These are phyloP conservation scores for Fusarium ambrosium DNA, from an alignment of 2,329 filamentous ascomycete genomes.

Conservation along the genomic window DNA sequence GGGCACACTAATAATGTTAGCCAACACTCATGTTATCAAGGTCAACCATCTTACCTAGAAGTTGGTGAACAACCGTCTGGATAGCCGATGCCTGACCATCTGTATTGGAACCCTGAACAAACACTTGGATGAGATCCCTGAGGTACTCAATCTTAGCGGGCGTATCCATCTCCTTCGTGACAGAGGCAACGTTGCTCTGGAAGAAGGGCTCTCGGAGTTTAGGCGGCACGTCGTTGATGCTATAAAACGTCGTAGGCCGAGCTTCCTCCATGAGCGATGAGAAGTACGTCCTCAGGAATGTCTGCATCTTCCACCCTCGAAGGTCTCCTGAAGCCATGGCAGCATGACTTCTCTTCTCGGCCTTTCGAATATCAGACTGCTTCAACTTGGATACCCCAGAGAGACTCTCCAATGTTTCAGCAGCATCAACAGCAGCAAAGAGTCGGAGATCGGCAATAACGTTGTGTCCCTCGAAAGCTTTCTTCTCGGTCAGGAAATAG, in stretches of 20 bases:
- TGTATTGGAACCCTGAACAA: slow-evolving; percentile 48
- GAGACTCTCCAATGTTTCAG: slow-evolving; percentile 41
- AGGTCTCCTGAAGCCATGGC: slow-evolving; percentile 54
- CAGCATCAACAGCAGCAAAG: slow-evolving; percentile 53
- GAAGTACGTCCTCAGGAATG: slow-evolving; percentile 58
- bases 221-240: slow-evolving; percentile 46
- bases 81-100: slow-evolving; percentile 61
- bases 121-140: slow-evolving; percentile 52
- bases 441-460: slow-evolving; percentile 45
- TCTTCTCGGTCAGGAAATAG: slow-evolving; percentile 49
- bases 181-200: slow-evolving; percentile 48
- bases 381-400: slow-evolving; percentile 44
- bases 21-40: neutral
- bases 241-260: slow-evolving; percentile 52
- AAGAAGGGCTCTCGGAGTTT: slow-evolving; percentile 51
- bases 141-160: slow-evolving; percentile 56
- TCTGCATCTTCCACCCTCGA: slow-evolving; percentile 61
- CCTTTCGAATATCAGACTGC: slow-evolving; percentile 50
- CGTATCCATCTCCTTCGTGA: slow-evolving; percentile 51
- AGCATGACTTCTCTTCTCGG: slow-evolving; percentile 53
- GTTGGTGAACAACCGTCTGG: slow-evolving; percentile 56
- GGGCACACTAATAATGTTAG: slow-evolving; percentile 44
- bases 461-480: slow-evolving; percentile 45
- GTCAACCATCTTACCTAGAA: slow-evolving; percentile 52
- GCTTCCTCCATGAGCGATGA: slow-evolving; percentile 49